These are phyloP conservation scores for Aspergillus neoniger DNA, from an alignment of 2,329 filamentous ascomycete species.

Conservation along the genomic window DNA sequence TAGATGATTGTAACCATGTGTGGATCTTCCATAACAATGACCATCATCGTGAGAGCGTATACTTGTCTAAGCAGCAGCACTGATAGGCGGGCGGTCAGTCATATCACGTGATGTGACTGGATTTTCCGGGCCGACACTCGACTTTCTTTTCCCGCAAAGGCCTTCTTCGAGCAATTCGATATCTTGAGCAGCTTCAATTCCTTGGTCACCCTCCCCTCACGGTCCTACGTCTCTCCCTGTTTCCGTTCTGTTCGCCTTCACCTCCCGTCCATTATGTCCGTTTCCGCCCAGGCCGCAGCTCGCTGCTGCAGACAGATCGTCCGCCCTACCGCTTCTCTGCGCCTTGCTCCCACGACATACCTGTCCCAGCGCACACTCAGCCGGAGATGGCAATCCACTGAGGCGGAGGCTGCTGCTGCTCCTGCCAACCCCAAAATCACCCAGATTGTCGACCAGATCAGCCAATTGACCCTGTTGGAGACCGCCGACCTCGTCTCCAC, in stretches of 20 bases:
- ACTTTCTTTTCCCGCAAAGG: conserved; percentile 34
- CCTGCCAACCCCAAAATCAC: conserved; percentile 84
- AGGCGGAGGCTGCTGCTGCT: conserved; percentile 58
- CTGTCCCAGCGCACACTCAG: conserved; percentile 45
- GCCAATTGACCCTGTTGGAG: conserved; percentile 94
- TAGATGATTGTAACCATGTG: not conserved
- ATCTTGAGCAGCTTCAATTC: conserved; percentile 17
- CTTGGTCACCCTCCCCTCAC: conserved; percentile 8
- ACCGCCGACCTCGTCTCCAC: conserved; percentile 93
- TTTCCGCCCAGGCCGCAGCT: conserved; percentile 43
- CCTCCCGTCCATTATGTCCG: conserved; percentile 37
- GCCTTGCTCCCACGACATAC: conserved; percentile 43
- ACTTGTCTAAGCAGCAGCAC: not conserved
- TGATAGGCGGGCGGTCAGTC: not conserved
- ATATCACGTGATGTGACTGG: conserved; percentile 33
- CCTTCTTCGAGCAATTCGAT: conserved; percentile 12
- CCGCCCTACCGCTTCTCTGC: conserved; percentile 44
- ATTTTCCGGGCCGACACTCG: conserved; percentile 36
- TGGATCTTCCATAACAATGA: too few relatives aligned
- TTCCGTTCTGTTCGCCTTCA: conserved; percentile 10
- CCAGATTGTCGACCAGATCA: conserved; percentile 96
- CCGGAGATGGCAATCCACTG: conserved; percentile 87
- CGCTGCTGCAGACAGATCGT: conserved; percentile 47
- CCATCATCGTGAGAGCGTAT: not conserved
- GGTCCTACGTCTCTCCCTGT: conserved; percentile 18